Base-by-base conservation (phyloP, 2,329 filamentous ascomycete species). In the Sclerotinia spermophila region DNA sequence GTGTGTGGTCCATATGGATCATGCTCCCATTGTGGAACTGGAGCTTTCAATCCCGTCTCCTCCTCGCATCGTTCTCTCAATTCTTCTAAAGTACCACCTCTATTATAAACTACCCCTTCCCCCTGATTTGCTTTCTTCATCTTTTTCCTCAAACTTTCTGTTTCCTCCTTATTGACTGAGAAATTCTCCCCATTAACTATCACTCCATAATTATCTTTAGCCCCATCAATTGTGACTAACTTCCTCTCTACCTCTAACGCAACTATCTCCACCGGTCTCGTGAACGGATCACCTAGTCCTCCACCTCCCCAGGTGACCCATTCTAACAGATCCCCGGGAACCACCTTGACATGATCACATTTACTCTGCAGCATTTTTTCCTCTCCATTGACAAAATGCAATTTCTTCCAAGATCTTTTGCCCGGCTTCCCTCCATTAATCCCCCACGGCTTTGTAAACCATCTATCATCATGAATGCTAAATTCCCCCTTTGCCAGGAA, bases 291-390 rank as follows among this genome's bases (percentile, higher is more conserved):
- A 30, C 66, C 66, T 2, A 68, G 42, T 21, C 55, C 66, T 21
- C 66, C 66, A 5, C 55, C 66, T 42, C 53, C 66, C 66, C 66
- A 68, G 11, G 66, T 68, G 7, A 60, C 66, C 66, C 66, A 68
- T 60, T 68, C 66, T 24, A 68, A 51, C 42, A 68, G 30, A 48
- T 68, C 66, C 2, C 66, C 53, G n/a, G 55, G 66, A 45, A 27
- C 13, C 11, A 68, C 66, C n/a, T 44, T 59, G 5, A 60, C 19
- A 40, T 68, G 66, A 60, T 68, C 66, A 30, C 66, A 68, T 60
- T 68, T 68, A 59, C 66, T 68, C 40, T 42, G 40, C 6, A 68
- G 15, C 27, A 68, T 59, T 59, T 24, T 60, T 11, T n/a, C 17
- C n/a, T 59, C 55, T 1, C 66, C 66, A 17, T 24, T 59, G 19